These are phyloP conservation scores for Boletellus deceptivus DNA, from an alignment of 1,284 basidiomycete species.

Conservation along the genomic window DNA sequence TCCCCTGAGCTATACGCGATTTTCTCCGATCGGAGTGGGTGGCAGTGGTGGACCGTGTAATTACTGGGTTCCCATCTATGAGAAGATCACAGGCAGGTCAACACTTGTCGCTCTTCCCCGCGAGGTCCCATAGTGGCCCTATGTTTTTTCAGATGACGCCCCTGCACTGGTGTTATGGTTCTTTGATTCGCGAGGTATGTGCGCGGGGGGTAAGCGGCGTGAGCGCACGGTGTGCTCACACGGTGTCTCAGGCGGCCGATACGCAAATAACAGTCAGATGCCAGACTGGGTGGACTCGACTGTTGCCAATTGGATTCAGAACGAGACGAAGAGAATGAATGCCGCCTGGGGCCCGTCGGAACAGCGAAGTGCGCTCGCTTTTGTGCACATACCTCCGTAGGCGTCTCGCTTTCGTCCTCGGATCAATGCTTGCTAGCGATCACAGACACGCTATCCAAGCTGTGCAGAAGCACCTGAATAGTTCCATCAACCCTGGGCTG, in stretches of 20 bases:
- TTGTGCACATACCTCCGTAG: constrained; percentile 70
- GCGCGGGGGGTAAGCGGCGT: background rate
- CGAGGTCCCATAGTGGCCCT: background rate
- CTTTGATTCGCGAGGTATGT: constrained; percentile 65
- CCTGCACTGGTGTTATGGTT: constrained; percentile 64
- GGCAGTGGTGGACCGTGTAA: constrained; percentile 58
- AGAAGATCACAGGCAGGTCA: constrained; percentile 29
- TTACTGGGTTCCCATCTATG: constrained; percentile 66
- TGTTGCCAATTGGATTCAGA: constrained; percentile 59
- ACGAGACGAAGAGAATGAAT: constrained; percentile 46
- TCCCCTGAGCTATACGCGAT: constrained; percentile 61
- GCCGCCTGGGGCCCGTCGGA: constrained; percentile 54
- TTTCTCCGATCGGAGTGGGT: constrained; percentile 56
- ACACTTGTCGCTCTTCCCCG: background rate
- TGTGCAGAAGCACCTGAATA: constrained; percentile 50
- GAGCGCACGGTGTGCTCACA: constrained; percentile 2
- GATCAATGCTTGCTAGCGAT: background rate
- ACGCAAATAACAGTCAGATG: constrained; percentile 43
- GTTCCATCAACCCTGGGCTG: constrained; percentile 53
- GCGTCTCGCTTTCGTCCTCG: constrained; percentile 12
- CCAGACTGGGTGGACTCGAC: constrained; percentile 65
- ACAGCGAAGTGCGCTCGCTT: constrained; percentile 54
- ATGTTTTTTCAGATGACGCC: constrained; percentile 36
- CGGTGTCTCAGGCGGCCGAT: constrained; percentile 44
- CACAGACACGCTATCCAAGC: constrained; percentile 50